Evolutionary conservation across 1,139 yeast species (phyloP), one percentile per base, ranked within the genome.

Genomic region (Kodamaea ohmeri): DNA sequence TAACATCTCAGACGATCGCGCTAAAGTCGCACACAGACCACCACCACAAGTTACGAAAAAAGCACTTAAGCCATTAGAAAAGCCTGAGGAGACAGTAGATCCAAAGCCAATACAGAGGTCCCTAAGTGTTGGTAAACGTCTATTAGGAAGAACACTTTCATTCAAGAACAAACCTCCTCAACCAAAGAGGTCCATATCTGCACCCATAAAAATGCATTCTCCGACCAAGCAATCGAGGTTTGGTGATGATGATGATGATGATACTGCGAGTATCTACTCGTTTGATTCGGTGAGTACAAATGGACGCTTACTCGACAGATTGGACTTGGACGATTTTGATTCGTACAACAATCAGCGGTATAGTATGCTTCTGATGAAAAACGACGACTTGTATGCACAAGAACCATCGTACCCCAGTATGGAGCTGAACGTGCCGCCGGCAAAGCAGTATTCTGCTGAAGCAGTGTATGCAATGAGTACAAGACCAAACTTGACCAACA

Each of bases 281-380:
- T 71, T 69, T 42, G 76, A 70, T 35, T 68, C 74, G 3, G 72
- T 69, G 6, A 60, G 71, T 39, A 70, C 76, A 24, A 65, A 55
- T 43, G 74, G 73, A 5, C 48, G 74, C 32, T 54, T 71, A 24
- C 52, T 71, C 14, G 76, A 71, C 43, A 57, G 74, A 8, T 53
- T 70, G 36, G 75, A 47, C 24, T 43, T 49, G 37, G 49, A 43
- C 31, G 55, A 53, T 37, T 43, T 37, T 6, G 53, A 49, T 11
- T 51, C 42, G 3, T 47, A 40, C 32, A 50, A 46, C 29, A 42
- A 51, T 33, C 50, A 50, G 29, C 47, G 66, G 18, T 58, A 57
- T 39, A 63, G 70, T 37, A 44, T 58, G 17, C 40, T 50, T 1
- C 64, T 67, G 27, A 43, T 55, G 2, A 51, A 64, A 30, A 56